Evolutionary conservation across 1,284 basidiomycete species (phyloP), one percentile per base, ranked within the genome.

Genomic region (Malassezia pachydermatis): DNA sequence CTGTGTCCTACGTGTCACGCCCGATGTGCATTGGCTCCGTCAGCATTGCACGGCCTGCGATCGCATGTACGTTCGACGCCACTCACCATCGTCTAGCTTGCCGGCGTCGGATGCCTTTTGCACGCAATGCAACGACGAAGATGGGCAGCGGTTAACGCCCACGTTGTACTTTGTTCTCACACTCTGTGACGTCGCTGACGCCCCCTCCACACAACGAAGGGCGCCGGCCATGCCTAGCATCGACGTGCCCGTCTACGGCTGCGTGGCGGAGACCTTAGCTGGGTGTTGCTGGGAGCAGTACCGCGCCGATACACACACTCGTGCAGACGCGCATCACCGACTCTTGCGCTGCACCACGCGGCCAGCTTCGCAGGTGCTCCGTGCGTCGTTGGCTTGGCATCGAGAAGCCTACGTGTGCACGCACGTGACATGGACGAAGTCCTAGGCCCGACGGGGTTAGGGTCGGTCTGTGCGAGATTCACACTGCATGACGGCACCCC

Each of bases 1-100:
- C 41, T 43, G 41, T 17, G 41, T 43, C n/a, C 41, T 43, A 7
- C 41, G 41, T 30, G 17, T 43, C 19, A 19, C 20, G 41, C 41
- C 41, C 9, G 41, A 43, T 13, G 19, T 17, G 5, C 23, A 44
- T 19, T 44, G 42, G 42, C 42, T 20, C 19, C 42, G 42, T 16
- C 8, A 14, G 28, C 29, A 22, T n/a, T 44, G 42, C 42, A 5
- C 10, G 4, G 14, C 20, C 22, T 44, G 42, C 33, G 13, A 20
- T 3, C 13, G 23, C 19, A 14, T 44, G 41, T 41, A 41, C 16
- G 39, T 41, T 3, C 11, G 9, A 30, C 29, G 29, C 9, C n/a
- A 13, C 17, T n/a, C 39, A 2, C 16, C 11, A 17, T n/a, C 5
- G 7, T 5, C 2, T 17, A 41, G 39, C 19, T 27, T 44, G 4